phyloP scores from a whole-genome alignment of 108 stramenopile species.

The Skeletonema tropicum region DNA sequence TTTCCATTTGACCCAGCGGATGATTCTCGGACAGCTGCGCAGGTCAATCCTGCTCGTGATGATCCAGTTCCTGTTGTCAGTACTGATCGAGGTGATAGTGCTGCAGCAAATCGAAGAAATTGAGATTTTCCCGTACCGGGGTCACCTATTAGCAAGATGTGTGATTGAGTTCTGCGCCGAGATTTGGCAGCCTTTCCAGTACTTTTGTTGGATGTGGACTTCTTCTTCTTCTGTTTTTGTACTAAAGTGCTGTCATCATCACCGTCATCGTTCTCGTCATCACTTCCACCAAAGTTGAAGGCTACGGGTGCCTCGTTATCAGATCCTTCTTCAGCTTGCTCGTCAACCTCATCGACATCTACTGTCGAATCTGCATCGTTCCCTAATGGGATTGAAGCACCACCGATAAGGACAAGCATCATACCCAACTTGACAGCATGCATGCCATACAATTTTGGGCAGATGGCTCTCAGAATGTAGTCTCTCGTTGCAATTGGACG shows the following conservation, averaged over 20 bases:
- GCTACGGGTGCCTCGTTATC: conserved; percentile 48
- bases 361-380: conserved; percentile 12
- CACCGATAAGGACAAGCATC: conserved; percentile 93
- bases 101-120: conserved; percentile 94
- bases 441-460: conserved; percentile 97
- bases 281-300: conserved; percentile 53
- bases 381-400: conserved; percentile 59
- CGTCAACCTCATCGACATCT: conserved; percentile 6
- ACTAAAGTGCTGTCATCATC: conserved; percentile 21
- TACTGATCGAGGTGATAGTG: conserved; percentile 89
- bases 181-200: conserved; percentile 52
- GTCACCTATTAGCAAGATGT: conserved; percentile 90
- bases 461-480: conserved; percentile 89
- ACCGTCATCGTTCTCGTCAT: conserved; percentile 26
- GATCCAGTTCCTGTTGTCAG: conserved; percentile 98
- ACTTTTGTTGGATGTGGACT: conserved; percentile 13
- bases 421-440: conserved; percentile 93
- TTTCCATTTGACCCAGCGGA: conserved; percentile 50
- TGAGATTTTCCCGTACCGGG: conserved; percentile 90
- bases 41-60: conserved; percentile 97
- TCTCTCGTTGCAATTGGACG: conserved; percentile 89
- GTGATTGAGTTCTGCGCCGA: conserved; percentile 80
- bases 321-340: not conserved
- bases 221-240: conserved; percentile 12
- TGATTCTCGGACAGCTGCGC: conserved; percentile 95